These are phyloP conservation scores for Maudiozyma barnettii DNA, from an alignment of 805 yeast species.

Conservation along the genomic window DNA sequence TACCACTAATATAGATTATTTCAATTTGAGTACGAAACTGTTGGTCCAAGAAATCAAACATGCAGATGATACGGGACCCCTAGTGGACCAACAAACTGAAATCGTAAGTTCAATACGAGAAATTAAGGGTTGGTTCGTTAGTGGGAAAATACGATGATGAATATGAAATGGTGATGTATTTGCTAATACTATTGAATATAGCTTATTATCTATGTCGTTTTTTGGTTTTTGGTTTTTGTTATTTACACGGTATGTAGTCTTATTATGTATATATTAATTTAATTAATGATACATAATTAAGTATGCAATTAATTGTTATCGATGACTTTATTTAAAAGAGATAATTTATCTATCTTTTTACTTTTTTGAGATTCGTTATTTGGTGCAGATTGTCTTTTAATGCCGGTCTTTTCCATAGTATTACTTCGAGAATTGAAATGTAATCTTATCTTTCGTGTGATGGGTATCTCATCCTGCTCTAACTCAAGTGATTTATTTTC, in stretches of 20 bases:
- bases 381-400: not conserved
- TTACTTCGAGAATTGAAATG: not conserved
- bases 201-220: not conserved
- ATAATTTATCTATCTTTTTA: not conserved
- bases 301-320: not conserved
- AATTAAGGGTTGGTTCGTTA: conserved; percentile 35
- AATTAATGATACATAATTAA: not conserved
- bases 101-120: conserved; percentile 27
- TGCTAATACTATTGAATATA: not conserved
- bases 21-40: conserved; percentile 25
- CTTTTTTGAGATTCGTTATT: too few species aligned
- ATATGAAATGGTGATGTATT: not conserved
- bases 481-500: not conserved
- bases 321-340: not conserved
- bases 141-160: conserved; percentile 25
- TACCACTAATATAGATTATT: conserved; percentile 14
- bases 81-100: conserved; percentile 6
- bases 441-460: not conserved
- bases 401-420: not conserved
- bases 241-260: conserved; percentile 1
- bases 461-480: not conserved
- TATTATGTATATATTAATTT: not conserved
- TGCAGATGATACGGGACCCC: conserved; percentile 5
- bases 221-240: not conserved
- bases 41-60: conserved; percentile 16